These are phyloP conservation scores for Nicotiana noctiflora DNA, from an alignment of 257 asterid species.

Conservation along the genomic window DNA sequence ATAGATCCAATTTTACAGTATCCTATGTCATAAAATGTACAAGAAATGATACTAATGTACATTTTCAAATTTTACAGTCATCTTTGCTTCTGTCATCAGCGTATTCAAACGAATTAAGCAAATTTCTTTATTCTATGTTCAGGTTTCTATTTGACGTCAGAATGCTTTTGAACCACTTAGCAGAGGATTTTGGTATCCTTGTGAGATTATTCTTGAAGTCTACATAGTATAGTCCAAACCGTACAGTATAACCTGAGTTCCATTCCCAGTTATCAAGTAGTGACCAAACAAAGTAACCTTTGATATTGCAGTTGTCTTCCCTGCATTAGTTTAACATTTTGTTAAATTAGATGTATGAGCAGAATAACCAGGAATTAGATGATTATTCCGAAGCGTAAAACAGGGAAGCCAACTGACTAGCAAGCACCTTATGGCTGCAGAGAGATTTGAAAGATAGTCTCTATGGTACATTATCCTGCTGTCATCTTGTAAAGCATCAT, in stretches of 20 bases:
- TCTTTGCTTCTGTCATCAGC: not conserved
- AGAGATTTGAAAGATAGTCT: conserved; percentile 68
- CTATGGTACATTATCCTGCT: conserved; percentile 64
- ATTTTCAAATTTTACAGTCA: not conserved
- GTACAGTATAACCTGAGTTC: conserved; percentile 80
- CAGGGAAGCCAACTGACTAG: not conserved
- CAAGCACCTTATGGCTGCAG: conserved; percentile 77
- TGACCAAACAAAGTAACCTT: conserved; percentile 84
- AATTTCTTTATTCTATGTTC: not conserved
- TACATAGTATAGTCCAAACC: conserved; percentile 74
- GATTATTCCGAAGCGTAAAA: not conserved
- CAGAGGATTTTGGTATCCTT: conserved; percentile 75
- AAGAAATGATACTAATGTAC: not conserved
- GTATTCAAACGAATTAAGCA: not conserved
- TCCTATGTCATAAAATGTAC: not conserved
- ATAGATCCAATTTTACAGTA: not conserved
- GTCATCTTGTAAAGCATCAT: conserved; percentile 49
- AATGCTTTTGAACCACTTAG: conserved; percentile 57
- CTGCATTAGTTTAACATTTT: conserved; percentile 27
- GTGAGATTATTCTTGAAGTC: conserved; percentile 78
- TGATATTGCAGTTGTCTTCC: conserved; percentile 57
- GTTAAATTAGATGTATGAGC: not conserved
- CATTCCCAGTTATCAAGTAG: conserved; percentile 95
- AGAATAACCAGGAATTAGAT: not conserved
- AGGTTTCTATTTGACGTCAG: conserved; percentile 19